Percentiles rank a stretch among this genome's conserved stretches.
Evolutionary conservation across 202 grass and related monocot species (phyloP).

Genomic region (Saccharum hybrid): DNA sequence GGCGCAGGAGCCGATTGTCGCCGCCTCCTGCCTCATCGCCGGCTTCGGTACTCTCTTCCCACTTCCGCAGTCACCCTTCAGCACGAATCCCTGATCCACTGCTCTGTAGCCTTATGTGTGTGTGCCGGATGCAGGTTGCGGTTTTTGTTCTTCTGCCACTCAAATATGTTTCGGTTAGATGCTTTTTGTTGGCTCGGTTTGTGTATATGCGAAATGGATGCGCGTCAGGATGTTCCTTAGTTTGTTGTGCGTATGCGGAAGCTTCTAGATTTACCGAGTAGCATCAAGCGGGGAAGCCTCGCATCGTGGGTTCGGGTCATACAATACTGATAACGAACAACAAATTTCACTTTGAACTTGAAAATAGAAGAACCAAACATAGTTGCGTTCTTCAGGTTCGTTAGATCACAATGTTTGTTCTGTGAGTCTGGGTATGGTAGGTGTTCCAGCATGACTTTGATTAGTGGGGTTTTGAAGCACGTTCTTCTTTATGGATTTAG

Average conservation of each 20-base stretch:
- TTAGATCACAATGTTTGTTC: background rate
- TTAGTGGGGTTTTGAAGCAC: background rate
- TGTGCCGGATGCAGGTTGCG: background rate
- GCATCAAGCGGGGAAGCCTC: background rate
- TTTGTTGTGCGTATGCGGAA: background rate
- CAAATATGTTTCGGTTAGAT: background rate
- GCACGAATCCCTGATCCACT: background rate
- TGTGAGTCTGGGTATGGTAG: background rate
- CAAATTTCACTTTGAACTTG: background rate
- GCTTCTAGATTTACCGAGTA: background rate
- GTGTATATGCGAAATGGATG: background rate
- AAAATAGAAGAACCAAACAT: background rate
- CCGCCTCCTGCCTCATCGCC: slow-evolving; percentile 74
- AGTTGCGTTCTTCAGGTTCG: background rate
- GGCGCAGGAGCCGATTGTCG: slow-evolving; percentile 61
- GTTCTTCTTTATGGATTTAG: background rate
- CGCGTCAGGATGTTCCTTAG: background rate
- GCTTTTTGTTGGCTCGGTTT: background rate
- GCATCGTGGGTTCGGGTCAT: background rate
- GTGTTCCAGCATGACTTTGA: background rate
- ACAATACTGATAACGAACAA: background rate
- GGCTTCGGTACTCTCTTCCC: slow-evolving; percentile 56
- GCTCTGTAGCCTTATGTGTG: background rate
- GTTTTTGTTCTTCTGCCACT: background rate
- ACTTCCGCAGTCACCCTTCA: background rate